Base-by-base conservation (phyloP, 2,329 filamentous ascomycete species). In the Tolypocladium ophioglossoides region DNA sequence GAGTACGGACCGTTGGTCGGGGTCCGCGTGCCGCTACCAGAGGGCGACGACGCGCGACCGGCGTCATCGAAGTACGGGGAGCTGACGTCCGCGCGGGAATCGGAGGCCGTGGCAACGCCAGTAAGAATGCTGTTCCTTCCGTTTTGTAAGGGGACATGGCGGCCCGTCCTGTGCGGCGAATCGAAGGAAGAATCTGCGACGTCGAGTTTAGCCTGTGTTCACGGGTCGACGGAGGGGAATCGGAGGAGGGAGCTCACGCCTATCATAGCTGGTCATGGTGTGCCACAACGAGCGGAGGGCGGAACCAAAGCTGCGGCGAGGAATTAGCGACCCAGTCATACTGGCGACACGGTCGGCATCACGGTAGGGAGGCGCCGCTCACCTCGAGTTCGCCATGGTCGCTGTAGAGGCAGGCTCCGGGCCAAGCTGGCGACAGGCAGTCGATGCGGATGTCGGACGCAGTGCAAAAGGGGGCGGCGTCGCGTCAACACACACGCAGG, bases 261-360 rank as follows among this genome's bases (percentile, higher is more conserved):
- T 74, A 69, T 86, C 83, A 74, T 86, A 77, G 63, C 82, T 86
- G 72, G 83, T 86, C 81, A 86, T 94, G 63, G 87, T 84, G 78
- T 97, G 94, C 94, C 94, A 99, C 75, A 99, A 92, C 58, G 87
- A 88, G 73, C 87, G 87, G 73, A 94, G 87, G 72, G 86, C 83
- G 63, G 80, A 80, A 63, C 83, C 79, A 66, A 92, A 71, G 65
- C 86, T 86, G 51, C 11, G 16, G 11, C 10, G 32, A 40, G 14
- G 61, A 20, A 52, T 66, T 59, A 65, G 59, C 54, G 51, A 58
- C 22, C 10, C 46, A 24, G 24, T 8, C 35, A 30, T 18, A 27
- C n/a, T 16, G 24, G 24, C 44, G 24, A 50, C 24, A 44, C 35
- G 24, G 18, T 18, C 2, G 34, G 22, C 6, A 24, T 32, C 16